Evolutionary conservation across 2,329 filamentous ascomycete genomes (phyloP).

Genomic region (Spiromastix sp.): DNA sequence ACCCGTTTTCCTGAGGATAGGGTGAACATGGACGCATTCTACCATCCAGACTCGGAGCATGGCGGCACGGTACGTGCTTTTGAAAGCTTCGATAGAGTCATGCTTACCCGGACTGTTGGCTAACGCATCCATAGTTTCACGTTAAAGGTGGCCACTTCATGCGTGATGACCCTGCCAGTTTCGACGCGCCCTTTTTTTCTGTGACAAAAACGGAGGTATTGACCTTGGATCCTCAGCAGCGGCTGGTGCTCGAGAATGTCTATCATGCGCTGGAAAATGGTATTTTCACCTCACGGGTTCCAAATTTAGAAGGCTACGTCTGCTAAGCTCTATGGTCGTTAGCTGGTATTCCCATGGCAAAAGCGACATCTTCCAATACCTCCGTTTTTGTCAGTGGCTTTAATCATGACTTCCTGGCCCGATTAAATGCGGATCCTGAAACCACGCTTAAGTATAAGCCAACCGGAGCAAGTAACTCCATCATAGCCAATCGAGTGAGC

Average conservation of each 20-base stretch:
- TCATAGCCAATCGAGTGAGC: slow-evolving; percentile 19
- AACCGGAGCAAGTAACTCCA: slow-evolving; percentile 13
- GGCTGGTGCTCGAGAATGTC: slow-evolving; percentile 12
- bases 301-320: neutral
- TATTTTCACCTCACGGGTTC: neutral
- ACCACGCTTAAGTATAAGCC: slow-evolving; percentile 9
- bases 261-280: slow-evolving; percentile 14
- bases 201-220: slow-evolving; percentile 9
- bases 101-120: neutral
- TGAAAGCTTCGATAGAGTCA: neutral
- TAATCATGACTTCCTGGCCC: slow-evolving; percentile 10
- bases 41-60: slow-evolving; percentile 28
- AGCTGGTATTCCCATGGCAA: slow-evolving; percentile 13
- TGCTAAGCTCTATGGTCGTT: neutral
- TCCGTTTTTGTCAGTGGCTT: slow-evolving; percentile 12
- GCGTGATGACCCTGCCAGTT: slow-evolving; percentile 4
- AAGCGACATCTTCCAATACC: slow-evolving; percentile 11
- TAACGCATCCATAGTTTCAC: slow-evolving; percentile 1
- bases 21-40: slow-evolving; percentile 25
- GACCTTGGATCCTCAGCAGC: slow-evolving; percentile 14
- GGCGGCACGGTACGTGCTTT: slow-evolving; percentile 21
- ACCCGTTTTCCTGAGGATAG: slow-evolving; percentile 28
- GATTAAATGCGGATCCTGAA: slow-evolving; percentile 9
- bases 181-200: slow-evolving; percentile 8
- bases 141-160: slow-evolving; percentile 7